Base-by-base conservation (phyloP, 306 rosid genomes). In the Styphnolobium japonicum region DNA sequence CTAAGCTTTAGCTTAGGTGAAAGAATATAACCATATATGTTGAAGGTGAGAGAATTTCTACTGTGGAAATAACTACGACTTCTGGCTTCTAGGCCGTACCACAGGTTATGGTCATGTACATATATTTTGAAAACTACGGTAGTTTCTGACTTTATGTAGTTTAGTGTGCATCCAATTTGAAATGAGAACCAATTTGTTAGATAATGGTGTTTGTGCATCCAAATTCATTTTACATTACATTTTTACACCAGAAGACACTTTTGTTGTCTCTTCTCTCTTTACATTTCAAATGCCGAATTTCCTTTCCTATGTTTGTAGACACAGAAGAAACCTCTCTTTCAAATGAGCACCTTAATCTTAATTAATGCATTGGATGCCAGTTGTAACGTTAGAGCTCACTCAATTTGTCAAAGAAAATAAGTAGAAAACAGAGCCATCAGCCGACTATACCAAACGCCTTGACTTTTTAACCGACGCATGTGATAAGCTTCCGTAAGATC, bases 351-450 rank as follows among this genome's bases (percentile, higher is more conserved):
- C 31, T 66, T 14, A 46, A 37, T 23, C 23, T n/a, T n/a, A n/a
- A n/a, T 14, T 16, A 65, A 68, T 62, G 52, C 83, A 82, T 83
- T 60, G 84, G 88, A 87, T 85, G 29, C 88, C 69, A 12, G 37
- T 45, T 80, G 43, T 19, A 67, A 48, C 68, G 25, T 63, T 62
- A 21, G 36, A 71, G 51, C 8, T 19, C 15, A 62, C 29, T 78
- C 21, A 51, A 34, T 73, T n/a, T 18, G 43, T 22, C 73, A 45
- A 27, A 67, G 65, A 69, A 74, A 63, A 72, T 33, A 55, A 57
- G 1, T 23, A 82, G 10, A 45, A 83, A 77, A 25, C 55, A 43
- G 36, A 34, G 21, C 58, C 45, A 62, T n/a, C n/a, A n/a, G n/a
- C n/a, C n/a, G n/a, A n/a, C n/a, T n/a, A n/a, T n/a, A n/a, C n/a